Evolutionary conservation across 352 stramenopile species (phyloP).

Genomic region (Globisporangium alternatum): DNA sequence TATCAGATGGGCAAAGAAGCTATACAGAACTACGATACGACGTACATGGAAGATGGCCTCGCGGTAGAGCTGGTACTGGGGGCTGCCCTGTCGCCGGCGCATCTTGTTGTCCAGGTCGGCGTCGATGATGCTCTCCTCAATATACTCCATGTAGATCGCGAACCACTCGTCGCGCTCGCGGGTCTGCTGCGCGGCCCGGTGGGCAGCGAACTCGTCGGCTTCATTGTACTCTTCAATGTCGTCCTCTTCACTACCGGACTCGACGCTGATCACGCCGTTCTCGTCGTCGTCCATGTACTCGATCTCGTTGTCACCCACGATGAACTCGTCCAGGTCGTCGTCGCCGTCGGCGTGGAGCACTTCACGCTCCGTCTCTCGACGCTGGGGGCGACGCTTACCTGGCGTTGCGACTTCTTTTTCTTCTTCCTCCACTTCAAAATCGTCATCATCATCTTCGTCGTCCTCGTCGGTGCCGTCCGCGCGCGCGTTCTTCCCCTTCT

Average conservation of each 20-base stretch:
- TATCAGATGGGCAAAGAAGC: background rate
- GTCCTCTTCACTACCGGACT: constrained; percentile 45
- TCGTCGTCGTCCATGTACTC: constrained; percentile 89
- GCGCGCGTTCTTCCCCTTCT: constrained; percentile 16
- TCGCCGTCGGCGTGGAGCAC: constrained; percentile 46
- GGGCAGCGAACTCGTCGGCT: constrained; percentile 32
- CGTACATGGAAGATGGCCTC: constrained; percentile 63
- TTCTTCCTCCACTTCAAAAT: constrained; percentile 31
- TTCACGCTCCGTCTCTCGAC: constrained; percentile 24
- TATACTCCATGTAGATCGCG: constrained; percentile 76
- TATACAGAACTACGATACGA: constrained; percentile 4
- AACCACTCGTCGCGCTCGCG: constrained; percentile 80
- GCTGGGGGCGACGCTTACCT: constrained; percentile 11
- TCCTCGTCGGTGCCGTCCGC: constrained; percentile 25
- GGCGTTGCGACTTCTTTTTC: constrained; percentile 6
- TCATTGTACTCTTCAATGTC: constrained; percentile 28
- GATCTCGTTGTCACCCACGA: constrained; percentile 73
- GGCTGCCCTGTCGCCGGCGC: constrained; percentile 28
- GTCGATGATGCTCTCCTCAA: constrained; percentile 72
- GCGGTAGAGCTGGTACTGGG: constrained; percentile 45
- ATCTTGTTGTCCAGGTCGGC: constrained; percentile 60
- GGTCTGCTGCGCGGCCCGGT: constrained; percentile 38
- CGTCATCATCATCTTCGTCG: constrained; percentile 23
- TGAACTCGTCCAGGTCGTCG: constrained; percentile 80
- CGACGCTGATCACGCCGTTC: constrained; percentile 59